phyloP scores from a whole-genome alignment of 192 early-diverging fungal genomes.

The Backusella australiensis region DNA sequence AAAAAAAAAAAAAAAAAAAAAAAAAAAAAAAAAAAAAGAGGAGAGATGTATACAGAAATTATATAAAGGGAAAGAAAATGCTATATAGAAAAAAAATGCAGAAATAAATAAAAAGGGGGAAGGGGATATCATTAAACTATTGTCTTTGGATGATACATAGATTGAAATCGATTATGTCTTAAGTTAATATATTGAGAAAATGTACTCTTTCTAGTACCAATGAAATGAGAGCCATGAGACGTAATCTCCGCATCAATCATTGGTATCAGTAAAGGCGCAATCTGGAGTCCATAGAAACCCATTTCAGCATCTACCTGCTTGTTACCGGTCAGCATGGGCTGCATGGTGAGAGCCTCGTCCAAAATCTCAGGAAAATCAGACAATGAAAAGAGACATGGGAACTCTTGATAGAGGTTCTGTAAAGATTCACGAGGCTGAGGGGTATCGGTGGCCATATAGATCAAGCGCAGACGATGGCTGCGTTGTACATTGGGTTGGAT shows the following conservation, averaged over 20 bases:
- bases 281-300: neutral
- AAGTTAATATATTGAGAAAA: slow-evolving; percentile 41
- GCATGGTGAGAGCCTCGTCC: slow-evolving; percentile 25
- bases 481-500: neutral
- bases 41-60: neutral
- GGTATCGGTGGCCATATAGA: slow-evolving; percentile 54
- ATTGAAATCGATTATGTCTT: slow-evolving; percentile 9
- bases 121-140: neutral
- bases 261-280: slow-evolving; percentile 34
- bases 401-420: slow-evolving; percentile 36
- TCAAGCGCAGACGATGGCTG: slow-evolving; percentile 9
- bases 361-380: slow-evolving; percentile 44
- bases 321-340: neutral
- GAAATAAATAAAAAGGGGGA: neutral
- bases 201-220: slow-evolving; percentile 49
- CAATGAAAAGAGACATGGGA: slow-evolving; percentile 54
- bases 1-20: neutral
- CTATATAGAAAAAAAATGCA: neutral
- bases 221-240: slow-evolving; percentile 41
- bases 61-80: neutral
- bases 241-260: slow-evolving; percentile 52
- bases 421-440: slow-evolving; percentile 36
- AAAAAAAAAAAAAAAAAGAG: neutral
- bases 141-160: slow-evolving; percentile 9
- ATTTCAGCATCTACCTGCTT: slow-evolving; percentile 8